Conservation (phyloP, 2,329 filamentous ascomycete genomes). For the Fusarium redolens region DNA sequence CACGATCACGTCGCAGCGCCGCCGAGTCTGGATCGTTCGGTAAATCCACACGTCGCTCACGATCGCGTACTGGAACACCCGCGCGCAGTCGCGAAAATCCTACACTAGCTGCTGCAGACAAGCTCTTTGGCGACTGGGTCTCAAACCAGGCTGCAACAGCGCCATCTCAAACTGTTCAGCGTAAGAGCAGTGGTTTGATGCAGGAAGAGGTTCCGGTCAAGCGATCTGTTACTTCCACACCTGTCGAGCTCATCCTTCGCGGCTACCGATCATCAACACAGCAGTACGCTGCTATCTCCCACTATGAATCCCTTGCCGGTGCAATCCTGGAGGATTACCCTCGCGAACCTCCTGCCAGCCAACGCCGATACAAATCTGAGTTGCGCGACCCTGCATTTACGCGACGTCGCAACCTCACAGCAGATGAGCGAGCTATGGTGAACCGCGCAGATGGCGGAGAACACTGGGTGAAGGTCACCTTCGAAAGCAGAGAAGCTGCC, state of each 20-base stretch:
- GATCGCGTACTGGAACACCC: constrained; percentile 70
- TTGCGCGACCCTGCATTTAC: constrained; percentile 78
- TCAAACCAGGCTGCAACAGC: constrained; percentile 56
- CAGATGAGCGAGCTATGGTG: constrained; percentile 80
- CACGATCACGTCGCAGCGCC: constrained; percentile 64
- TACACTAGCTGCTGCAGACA: constrained; percentile 70
- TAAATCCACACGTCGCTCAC: constrained; percentile 72
- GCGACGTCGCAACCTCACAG: constrained; percentile 71
- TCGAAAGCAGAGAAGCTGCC: constrained; percentile 78
- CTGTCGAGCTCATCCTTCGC: constrained; percentile 83
- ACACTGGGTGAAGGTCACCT: constrained; percentile 92
- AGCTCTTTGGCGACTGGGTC: constrained; percentile 70
- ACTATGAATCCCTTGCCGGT: constrained; percentile 88
- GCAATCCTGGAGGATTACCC: constrained; percentile 94
- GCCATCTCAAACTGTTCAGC: constrained; percentile 44
- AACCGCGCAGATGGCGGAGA: constrained; percentile 84
- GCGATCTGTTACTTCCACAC: constrained; percentile 54
- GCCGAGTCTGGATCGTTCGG: constrained; percentile 74
- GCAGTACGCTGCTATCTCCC: constrained; percentile 88
- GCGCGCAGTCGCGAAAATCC: constrained; percentile 68
- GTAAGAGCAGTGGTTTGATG: constrained; percentile 52
- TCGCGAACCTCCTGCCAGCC: constrained; percentile 79
- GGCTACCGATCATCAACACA: constrained; percentile 75
- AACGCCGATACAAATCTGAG: constrained; percentile 78
- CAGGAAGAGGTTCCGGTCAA: constrained; percentile 55